Conservation (phyloP, 768 basidiomycete genomes). For the Kwoniella bestiolae region DNA sequence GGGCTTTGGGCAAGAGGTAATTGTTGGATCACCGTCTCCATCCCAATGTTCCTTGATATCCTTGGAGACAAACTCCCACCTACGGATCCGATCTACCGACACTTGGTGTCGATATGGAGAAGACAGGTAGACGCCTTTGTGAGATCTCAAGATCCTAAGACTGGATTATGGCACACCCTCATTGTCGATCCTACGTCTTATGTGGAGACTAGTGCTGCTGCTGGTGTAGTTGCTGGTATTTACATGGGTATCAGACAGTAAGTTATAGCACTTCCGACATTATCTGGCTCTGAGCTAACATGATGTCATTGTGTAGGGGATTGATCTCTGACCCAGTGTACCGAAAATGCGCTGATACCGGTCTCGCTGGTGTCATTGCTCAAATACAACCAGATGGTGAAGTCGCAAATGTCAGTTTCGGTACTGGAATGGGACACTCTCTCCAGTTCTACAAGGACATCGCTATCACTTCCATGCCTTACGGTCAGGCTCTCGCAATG, state of each 20-base stretch:
- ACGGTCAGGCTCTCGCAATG: slow-evolving; percentile 64
- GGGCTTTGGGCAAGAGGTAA: slow-evolving; percentile 66
- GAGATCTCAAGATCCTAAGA: slow-evolving; percentile 60
- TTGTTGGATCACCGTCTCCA: slow-evolving; percentile 59
- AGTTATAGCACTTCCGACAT: slow-evolving; percentile 1
- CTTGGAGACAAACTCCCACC: slow-evolving; percentile 59
- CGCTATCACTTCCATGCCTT: slow-evolving; percentile 66
- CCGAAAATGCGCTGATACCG: slow-evolving; percentile 17
- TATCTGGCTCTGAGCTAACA: neutral
- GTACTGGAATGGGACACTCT: slow-evolving; percentile 64
- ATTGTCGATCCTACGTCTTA: slow-evolving; percentile 63
- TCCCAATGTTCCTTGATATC: slow-evolving; percentile 42
- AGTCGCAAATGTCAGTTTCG: slow-evolving; percentile 63
- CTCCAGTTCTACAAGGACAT: slow-evolving; percentile 63
- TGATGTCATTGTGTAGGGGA: neutral
- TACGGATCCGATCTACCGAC: slow-evolving; percentile 61
- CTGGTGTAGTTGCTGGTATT: slow-evolving; percentile 52
- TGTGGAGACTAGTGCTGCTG: slow-evolving; percentile 59
- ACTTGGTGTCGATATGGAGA: slow-evolving; percentile 60
- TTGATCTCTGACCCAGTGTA: slow-evolving; percentile 17
- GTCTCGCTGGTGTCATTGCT: slow-evolving; percentile 54
- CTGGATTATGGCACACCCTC: slow-evolving; percentile 66
- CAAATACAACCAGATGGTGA: slow-evolving; percentile 63
- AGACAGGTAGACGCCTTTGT: slow-evolving; percentile 64
- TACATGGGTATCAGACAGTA: slow-evolving; percentile 36